A percentile compares a stretch with the other conserved stretches of the same genome.
Evolutionary conservation across 192 early-diverging fungal species (phyloP).

Genomic region (Phlyctochytrium bullatum): DNA sequence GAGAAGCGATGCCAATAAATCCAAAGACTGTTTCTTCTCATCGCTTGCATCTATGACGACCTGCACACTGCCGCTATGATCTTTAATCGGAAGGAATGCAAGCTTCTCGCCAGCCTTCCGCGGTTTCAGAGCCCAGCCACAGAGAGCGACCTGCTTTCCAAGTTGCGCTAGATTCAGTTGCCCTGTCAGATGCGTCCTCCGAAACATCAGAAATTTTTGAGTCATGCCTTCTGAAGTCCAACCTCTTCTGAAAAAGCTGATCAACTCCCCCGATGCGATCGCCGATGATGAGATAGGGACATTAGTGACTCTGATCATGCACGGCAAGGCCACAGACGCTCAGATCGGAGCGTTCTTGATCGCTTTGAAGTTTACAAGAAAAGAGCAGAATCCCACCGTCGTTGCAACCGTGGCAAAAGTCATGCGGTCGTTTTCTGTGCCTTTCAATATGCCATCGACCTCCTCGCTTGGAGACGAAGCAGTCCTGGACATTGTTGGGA

Average conservation of each 20-base stretch:
- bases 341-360: slow-evolving; percentile 89
- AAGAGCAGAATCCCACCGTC: slow-evolving; percentile 71
- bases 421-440: slow-evolving; percentile 59
- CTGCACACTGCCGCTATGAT: slow-evolving; percentile 73
- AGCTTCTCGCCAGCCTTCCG: slow-evolving; percentile 65
- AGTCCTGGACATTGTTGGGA: slow-evolving; percentile 89
- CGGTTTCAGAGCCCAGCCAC: slow-evolving; percentile 70
- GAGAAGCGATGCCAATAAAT: slow-evolving; percentile 42
- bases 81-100: slow-evolving; percentile 76
- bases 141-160: slow-evolving; percentile 65
- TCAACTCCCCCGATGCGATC: slow-evolving; percentile 52
- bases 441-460: background rate
- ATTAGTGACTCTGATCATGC: slow-evolving; percentile 75
- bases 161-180: slow-evolving; percentile 57
- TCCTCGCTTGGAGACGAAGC: slow-evolving; percentile 25
- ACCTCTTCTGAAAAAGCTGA: slow-evolving; percentile 1
- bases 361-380: slow-evolving; percentile 64
- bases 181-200: slow-evolving; percentile 76
- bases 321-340: slow-evolving; percentile 69
- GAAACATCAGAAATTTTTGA: background rate
- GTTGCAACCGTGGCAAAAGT: slow-evolving; percentile 76
- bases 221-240: too few relatives aligned
- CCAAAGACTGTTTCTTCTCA: slow-evolving; percentile 5
- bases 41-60: slow-evolving; percentile 47
- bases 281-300: slow-evolving; percentile 54